A percentile compares a stretch with the other conserved stretches of the same genome.
Evolutionary conservation across 352 stramenopile species (phyloP).

Genomic region (Phytophthora meadii): DNA sequence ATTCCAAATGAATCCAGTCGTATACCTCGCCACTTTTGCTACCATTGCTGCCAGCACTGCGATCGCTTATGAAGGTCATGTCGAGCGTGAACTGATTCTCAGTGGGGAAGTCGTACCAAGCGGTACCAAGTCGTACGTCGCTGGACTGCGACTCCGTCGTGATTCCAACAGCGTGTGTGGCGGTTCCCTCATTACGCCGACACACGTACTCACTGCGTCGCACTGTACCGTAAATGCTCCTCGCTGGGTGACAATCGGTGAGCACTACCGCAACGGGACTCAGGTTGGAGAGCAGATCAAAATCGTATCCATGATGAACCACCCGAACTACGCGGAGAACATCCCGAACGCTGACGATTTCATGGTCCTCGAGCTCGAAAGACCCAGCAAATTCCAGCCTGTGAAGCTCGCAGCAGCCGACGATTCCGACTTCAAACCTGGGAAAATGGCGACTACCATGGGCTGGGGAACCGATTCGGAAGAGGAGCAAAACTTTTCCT

Average conservation of each 20-base stretch:
- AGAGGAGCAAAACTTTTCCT: slow-evolving; percentile 22
- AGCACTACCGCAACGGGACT: slow-evolving; percentile 21
- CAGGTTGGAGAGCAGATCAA: slow-evolving; percentile 22
- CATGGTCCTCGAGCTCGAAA: slow-evolving; percentile 52
- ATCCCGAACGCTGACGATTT: slow-evolving; percentile 32
- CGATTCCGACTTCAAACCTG: slow-evolving; percentile 33
- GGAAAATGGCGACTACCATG: slow-evolving; percentile 39
- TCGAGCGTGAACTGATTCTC: slow-evolving; percentile 37
- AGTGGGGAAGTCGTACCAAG: slow-evolving; percentile 40
- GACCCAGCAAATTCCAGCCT: slow-evolving; percentile 35
- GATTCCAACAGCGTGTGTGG: slow-evolving; percentile 18
- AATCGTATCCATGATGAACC: slow-evolving; percentile 24
- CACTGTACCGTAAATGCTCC: slow-evolving; percentile 2
- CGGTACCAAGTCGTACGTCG: slow-evolving; percentile 42
- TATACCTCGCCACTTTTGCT: background rate
- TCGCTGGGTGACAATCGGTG: slow-evolving; percentile 13
- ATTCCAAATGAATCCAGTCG: slow-evolving; percentile 4
- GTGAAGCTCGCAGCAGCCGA: slow-evolving; percentile 36
- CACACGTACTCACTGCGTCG: slow-evolving; percentile 19
- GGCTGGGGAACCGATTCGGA: slow-evolving; percentile 38
- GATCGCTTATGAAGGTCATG: background rate
- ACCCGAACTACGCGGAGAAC: slow-evolving; percentile 20
- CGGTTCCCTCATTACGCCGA: slow-evolving; percentile 21
- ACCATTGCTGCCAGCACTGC: background rate
- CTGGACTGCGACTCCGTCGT: slow-evolving; percentile 13